Evolutionary conservation across 1,284 basidiomycete genomes (phyloP).

Genomic region (Ustilago hordei): DNA sequence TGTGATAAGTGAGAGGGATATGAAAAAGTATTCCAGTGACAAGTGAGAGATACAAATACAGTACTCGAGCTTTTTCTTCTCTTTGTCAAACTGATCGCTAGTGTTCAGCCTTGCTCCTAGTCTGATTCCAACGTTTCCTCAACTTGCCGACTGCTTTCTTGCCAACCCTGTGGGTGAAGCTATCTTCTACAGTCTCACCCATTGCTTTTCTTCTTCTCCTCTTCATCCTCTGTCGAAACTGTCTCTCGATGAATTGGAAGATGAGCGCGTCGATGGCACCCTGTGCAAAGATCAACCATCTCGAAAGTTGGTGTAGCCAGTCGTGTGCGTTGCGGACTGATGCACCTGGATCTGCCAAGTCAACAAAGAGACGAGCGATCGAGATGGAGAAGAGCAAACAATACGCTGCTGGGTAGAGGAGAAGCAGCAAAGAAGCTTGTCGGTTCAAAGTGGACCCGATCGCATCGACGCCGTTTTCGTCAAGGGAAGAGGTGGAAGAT

Average conservation of each 20-base stretch:
- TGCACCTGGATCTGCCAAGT: slow-evolving; percentile 39
- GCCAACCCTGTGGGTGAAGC: slow-evolving; percentile 22
- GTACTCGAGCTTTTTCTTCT: too few relatives aligned
- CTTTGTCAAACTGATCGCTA: too few relatives aligned
- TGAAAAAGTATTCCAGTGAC: slow-evolving; percentile 2
- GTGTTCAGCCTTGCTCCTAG: background rate
- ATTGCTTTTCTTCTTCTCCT: slow-evolving; percentile 48
- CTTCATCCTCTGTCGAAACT: slow-evolving; percentile 60
- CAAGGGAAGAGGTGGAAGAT: slow-evolving; percentile 28
- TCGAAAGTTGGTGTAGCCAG: slow-evolving; percentile 41
- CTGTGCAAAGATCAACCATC: slow-evolving; percentile 65
- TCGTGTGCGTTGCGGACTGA: slow-evolving; percentile 32
- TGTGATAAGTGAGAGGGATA: background rate
- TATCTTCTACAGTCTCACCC: slow-evolving; percentile 48
- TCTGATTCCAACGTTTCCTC: slow-evolving; percentile 13
- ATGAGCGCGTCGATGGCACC: slow-evolving; percentile 61
- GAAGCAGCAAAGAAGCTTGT: slow-evolving; percentile 56
- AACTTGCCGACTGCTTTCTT: slow-evolving; percentile 7
- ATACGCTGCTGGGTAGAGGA: slow-evolving; percentile 61
- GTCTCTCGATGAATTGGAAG: slow-evolving; percentile 62
- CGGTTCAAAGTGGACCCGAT: slow-evolving; percentile 61
- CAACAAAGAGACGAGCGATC: slow-evolving; percentile 51
- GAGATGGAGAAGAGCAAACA: slow-evolving; percentile 58
- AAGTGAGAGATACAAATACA: slow-evolving; percentile 4
- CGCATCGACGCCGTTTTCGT: slow-evolving; percentile 56